Evolutionary conservation across 352 stramenopile genomes (phyloP).

Genomic region (Bremia lactucae): DNA sequence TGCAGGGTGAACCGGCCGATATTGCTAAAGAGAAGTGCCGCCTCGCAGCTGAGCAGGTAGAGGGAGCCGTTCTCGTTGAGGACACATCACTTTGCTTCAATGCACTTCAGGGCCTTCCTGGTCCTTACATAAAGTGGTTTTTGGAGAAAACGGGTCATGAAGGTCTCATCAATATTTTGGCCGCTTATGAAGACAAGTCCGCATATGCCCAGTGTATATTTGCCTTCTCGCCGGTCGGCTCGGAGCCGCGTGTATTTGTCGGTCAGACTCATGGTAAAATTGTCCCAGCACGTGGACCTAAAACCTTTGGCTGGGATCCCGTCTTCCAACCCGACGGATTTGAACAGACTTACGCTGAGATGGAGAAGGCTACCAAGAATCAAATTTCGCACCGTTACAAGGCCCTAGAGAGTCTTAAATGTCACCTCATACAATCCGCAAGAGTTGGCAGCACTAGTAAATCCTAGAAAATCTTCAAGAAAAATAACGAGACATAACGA

Average conservation of each 20-base stretch:
- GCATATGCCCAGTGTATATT: slow-evolving; percentile 96
- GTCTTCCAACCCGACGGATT: slow-evolving; percentile 84
- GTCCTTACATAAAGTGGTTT: slow-evolving; percentile 98
- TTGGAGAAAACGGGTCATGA: slow-evolving; percentile 90
- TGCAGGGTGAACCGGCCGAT: slow-evolving; percentile 93
- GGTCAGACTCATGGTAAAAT: slow-evolving; percentile 89
- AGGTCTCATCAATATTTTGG: slow-evolving; percentile 91
- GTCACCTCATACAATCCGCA: slow-evolving; percentile 21
- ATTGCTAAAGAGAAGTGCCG: slow-evolving; percentile 93
- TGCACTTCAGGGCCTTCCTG: slow-evolving; percentile 88
- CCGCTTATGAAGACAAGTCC: slow-evolving; percentile 90
- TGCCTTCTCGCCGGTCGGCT: slow-evolving; percentile 71
- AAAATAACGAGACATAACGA: too few species aligned
- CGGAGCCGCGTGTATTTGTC: slow-evolving; percentile 89
- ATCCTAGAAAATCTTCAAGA: too few species aligned
- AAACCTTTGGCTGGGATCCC: slow-evolving; percentile 86
- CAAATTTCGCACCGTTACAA: slow-evolving; percentile 85
- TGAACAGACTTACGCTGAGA: slow-evolving; percentile 82
- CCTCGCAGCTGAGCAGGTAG: slow-evolving; percentile 77
- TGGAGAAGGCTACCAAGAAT: slow-evolving; percentile 87
- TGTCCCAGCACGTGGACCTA: slow-evolving; percentile 80
- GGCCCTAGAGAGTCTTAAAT: slow-evolving; percentile 55
- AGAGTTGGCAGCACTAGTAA: too few species aligned
- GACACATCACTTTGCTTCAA: slow-evolving; percentile 97
- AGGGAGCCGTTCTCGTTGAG: slow-evolving; percentile 90